Base-by-base conservation (phyloP, 345 rosid species). In the Odontarrhena argentea region DNA sequence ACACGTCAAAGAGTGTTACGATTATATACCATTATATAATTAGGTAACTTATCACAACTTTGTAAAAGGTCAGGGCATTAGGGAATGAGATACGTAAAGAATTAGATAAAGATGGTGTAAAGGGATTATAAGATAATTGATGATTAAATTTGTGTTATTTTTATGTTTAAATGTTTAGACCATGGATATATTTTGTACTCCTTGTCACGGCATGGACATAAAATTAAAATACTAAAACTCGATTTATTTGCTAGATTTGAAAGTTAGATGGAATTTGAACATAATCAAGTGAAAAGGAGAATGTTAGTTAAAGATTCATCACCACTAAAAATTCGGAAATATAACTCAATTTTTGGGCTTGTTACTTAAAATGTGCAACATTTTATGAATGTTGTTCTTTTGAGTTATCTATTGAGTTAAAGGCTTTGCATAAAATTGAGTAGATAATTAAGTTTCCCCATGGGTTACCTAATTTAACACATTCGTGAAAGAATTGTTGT, bases 31-130 rank as follows among this genome's bases (percentile, higher is more conserved):
- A 48, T 18, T 24, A 65, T 54, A 15, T 1, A n/a, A 18, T 34
- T 66, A 66, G 70, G 32, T 30, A 18, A 32, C 8, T 12, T 30
- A 34, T 38, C 15, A n/a, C 9, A 46, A 14, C 4, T 9, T 58
- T 14, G 32, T 55, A 55, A 46, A 37, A 25, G 54, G 34, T 48
- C 60, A 56, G 57, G 34, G 41, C 12, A 72, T 18, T 18, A 63
- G 26, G 58, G 47, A 47, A 65, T 34, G 3, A 48, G 65, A 65
- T 40, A 32, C 70, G 76, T 71, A 65, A 63, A 71, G 70, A 55
- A 47, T 34, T 63, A 13, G 59, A 55, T 32, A 64, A 64, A 10
- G 18, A 30, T 11, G 40, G 11, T 52, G 18, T 52, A 67, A 44
- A 13, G 32, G 46, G 52, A 4, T 32, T 32, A 32, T 55, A 55